Evolutionary conservation across 2,329 filamentous ascomycete genomes (phyloP).

Genomic region (Epichloe uncinata): DNA sequence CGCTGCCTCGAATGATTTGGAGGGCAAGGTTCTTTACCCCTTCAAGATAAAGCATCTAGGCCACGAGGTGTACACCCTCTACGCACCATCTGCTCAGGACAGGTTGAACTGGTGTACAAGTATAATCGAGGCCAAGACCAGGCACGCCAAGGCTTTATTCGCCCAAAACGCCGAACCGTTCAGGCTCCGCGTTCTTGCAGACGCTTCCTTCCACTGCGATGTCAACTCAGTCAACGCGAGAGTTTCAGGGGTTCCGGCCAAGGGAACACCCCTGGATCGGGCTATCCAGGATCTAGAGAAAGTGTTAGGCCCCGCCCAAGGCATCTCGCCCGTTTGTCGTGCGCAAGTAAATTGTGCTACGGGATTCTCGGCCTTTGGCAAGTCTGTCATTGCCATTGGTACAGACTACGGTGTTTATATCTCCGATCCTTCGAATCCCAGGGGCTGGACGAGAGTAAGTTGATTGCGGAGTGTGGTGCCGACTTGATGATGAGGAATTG

Average conservation of each 20-base stretch:
- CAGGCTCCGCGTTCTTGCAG: conserved; percentile 78
- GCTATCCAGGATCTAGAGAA: conserved; percentile 82
- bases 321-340: conserved; percentile 67
- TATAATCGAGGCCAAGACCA: conserved; percentile 89
- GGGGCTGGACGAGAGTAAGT: conserved; percentile 78
- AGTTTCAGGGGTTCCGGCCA: conserved; percentile 58
- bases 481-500: too few relatives aligned
- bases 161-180: conserved; percentile 95
- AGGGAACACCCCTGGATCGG: conserved; percentile 80
- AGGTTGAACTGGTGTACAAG: conserved; percentile 84
- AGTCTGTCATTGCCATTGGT: conserved; percentile 81
- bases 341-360: conserved; percentile 88
- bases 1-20: conserved; percentile 47
- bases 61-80: conserved; percentile 83
- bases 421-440: conserved; percentile 74
- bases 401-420: conserved; percentile 92
- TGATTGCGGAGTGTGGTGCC: background rate
- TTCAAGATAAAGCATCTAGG: conserved; percentile 95
- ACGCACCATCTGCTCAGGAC: conserved; percentile 61
- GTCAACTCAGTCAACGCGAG: conserved; percentile 43
- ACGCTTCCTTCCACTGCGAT: conserved; percentile 81
- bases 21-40: conserved; percentile 79
- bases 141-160: conserved; percentile 76
- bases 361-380: conserved; percentile 72
- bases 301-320: conserved; percentile 54